Base-by-base conservation (phyloP, 768 basidiomycete genomes). In the Agaricus subrufescens region DNA sequence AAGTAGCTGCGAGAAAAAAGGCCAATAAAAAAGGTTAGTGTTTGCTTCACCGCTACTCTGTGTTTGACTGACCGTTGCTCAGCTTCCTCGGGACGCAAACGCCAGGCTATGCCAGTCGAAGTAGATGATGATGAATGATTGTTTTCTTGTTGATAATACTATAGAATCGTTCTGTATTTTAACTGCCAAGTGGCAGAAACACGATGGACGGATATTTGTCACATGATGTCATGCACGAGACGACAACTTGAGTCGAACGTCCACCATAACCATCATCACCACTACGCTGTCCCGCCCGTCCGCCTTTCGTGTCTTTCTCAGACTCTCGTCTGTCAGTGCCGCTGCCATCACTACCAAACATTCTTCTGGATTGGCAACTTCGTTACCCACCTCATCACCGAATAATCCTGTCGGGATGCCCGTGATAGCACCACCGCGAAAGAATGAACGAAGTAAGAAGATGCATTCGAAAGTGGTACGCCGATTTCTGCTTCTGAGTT, bases 401-500 rank as follows among this genome's bases (percentile, higher is more conserved):
- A 19, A 19, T 19, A 19, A 19, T 19, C 19, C 19, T 19, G 19
- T 25, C 15, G 37, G 23, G 12, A 56, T 56, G 55, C 48, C 55
- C 15, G 9, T 48, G 12, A 31, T 45, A n/a, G 46, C 26, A 10
- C 55, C 55, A 3, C 43, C 49, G 19, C 50, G n/a, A 49, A 56
- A 46, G 42, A 56, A 56, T 48, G 71, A 75, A 60, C 73, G 72
- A 66, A 89, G 85, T 73, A 74, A 77, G 30, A 91, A 85, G 73
- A 79, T 84, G 86, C 90, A 91, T 64, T 90, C 89, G 2, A 87
- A 85, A 85, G 90, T 90, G 30, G 79, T 80, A 61, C 51, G 79
- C 14, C 15, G 5, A 2, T 2, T 39, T 44, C 27, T 37, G 25
- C 11, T 4, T 44, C 34, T 50, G 23, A 15, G n/a, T 6, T 50